Percentiles rank a stretch among this genome's conserved stretches.
phyloP scores from a whole-genome alignment of 2,329 filamentous ascomycete species.

The Tricladium varicosporioides region DNA sequence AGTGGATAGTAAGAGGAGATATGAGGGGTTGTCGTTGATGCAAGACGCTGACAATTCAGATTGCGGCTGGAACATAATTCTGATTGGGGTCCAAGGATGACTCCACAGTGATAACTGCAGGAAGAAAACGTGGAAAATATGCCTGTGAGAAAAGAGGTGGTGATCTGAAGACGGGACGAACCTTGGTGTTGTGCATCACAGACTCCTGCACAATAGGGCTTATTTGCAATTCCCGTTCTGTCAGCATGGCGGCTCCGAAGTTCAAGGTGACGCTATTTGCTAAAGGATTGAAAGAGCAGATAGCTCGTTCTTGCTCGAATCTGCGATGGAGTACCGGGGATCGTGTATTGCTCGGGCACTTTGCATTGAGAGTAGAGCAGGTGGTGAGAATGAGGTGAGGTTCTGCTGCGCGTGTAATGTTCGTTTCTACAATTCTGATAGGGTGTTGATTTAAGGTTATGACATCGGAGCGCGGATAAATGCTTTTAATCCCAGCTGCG shows the following conservation, averaged over 20 bases:
- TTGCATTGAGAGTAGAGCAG: not conserved
- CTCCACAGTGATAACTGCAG: too few relatives aligned
- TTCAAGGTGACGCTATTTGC: not conserved
- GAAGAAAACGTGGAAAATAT: too few relatives aligned
- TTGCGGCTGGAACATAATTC: too few relatives aligned
- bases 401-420: too few relatives aligned
- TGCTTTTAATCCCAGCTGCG: too few relatives aligned
- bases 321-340: not conserved
- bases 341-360: not conserved
- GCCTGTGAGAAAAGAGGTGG: too few relatives aligned
- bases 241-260: conserved; percentile 51
- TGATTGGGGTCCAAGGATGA: too few relatives aligned
- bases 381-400: not conserved
- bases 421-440: too few relatives aligned
- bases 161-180: conserved; percentile 34
- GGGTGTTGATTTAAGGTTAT: too few relatives aligned
- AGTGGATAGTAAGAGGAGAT: not conserved
- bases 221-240: conserved; percentile 73
- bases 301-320: not conserved
- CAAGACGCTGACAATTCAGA: not conserved
- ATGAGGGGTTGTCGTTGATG: not conserved
- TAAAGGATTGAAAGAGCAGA: too few relatives aligned
- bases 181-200: conserved; percentile 78
- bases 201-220: conserved; percentile 76
- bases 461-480: too few relatives aligned